These are phyloP conservation scores for Somion occarium DNA, from an alignment of 1,284 basidiomycete genomes.

Conservation along the genomic window DNA sequence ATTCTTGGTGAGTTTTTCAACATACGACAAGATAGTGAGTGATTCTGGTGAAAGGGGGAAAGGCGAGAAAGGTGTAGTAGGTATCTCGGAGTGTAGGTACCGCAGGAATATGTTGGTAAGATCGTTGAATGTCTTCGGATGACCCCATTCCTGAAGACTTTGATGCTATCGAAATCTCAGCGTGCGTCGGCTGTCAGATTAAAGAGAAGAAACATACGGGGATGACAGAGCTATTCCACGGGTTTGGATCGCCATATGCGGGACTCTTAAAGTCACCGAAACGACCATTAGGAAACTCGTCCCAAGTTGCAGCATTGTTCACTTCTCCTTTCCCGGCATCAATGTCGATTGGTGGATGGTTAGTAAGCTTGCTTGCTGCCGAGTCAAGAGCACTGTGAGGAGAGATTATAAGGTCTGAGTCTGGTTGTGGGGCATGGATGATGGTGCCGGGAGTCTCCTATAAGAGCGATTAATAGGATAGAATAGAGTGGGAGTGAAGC, in stretches of 20 bases:
- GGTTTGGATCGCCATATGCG: constrained; percentile 82
- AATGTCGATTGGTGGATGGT: constrained; percentile 34
- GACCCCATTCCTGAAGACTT: constrained; percentile 78
- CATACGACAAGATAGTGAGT: constrained; percentile 70
- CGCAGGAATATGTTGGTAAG: constrained; percentile 78
- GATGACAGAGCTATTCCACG: constrained; percentile 62
- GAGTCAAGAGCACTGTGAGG: constrained; percentile 56
- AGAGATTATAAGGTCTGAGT: constrained; percentile 47
- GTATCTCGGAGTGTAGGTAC: constrained; percentile 69
- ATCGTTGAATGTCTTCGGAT: constrained; percentile 66
- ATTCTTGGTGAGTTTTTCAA: constrained; percentile 70
- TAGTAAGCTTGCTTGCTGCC: constrained; percentile 45
- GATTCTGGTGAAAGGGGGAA: constrained; percentile 86
- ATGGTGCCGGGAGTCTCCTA: constrained; percentile 20
- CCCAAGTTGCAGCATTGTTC: constrained; percentile 82
- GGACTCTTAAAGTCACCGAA: constrained; percentile 98
- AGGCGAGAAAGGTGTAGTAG: constrained; percentile 88
- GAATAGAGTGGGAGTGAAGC: neutral
- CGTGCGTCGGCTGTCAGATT: neutral
- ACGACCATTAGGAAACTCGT: constrained; percentile 99
- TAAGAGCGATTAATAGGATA: neutral
- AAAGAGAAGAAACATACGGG: constrained; percentile 34
- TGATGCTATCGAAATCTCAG: constrained; percentile 37
- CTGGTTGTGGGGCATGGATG: constrained; percentile 15
- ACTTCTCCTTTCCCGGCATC: constrained; percentile 70